phyloP scores from a whole-genome alignment of 1,284 basidiomycete genomes.

The Ceratobasidium sp. region DNA sequence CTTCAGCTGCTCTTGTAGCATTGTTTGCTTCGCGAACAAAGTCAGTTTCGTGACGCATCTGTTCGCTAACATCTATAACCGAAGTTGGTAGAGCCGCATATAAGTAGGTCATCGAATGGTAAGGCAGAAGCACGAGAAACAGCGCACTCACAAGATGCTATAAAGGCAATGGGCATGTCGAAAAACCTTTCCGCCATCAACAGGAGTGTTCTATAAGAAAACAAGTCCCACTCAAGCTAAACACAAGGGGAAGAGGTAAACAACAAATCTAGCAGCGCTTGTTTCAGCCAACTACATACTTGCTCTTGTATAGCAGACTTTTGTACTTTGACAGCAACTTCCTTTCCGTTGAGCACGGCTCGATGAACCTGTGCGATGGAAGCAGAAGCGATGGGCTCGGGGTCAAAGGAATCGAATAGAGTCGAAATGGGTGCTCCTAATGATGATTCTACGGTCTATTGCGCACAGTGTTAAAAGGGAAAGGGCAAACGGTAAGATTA shows the following conservation, averaged over 20 bases:
- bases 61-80: constrained; percentile 56
- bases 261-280: background rate
- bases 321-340: constrained; percentile 50
- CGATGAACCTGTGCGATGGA: constrained; percentile 44
- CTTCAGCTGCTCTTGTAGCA: constrained; percentile 48
- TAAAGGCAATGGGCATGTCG: constrained; percentile 52
- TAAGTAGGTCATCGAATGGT: background rate
- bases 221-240: constrained; percentile 60
- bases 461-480: background rate
- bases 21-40: constrained; percentile 57
- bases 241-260: constrained; percentile 45
- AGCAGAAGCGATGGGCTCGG: constrained; percentile 37
- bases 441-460: constrained; percentile 25
- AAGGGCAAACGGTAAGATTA: background rate
- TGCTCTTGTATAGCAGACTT: constrained; percentile 58
- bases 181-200: constrained; percentile 52
- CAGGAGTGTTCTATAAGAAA: constrained; percentile 49
- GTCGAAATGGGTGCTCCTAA: constrained; percentile 35
- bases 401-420: constrained; percentile 40
- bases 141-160: constrained; percentile 50
- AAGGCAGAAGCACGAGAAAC: constrained; percentile 5
- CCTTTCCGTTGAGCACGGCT: constrained; percentile 34
- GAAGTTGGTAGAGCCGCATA: no score
- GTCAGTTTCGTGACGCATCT: constrained; percentile 61
- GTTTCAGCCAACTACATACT: background rate